Percentiles rank a stretch among this genome's conserved stretches.
Conservation (phyloP, 495 filamentous ascomycete genomes). For the Aspergillus coremiiformis region DNA sequence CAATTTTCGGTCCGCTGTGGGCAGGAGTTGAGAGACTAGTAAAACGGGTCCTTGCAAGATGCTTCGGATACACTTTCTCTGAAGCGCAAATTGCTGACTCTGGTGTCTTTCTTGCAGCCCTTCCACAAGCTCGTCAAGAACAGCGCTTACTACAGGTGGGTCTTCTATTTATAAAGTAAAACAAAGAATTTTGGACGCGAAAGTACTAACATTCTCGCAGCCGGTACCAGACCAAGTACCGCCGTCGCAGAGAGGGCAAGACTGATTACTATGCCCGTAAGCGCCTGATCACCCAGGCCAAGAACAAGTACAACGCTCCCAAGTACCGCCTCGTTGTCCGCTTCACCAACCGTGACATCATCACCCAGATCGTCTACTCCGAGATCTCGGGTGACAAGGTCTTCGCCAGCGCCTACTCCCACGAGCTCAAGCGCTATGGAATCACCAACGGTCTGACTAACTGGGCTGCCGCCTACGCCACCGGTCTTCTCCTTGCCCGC, state of each 20-base stretch:
- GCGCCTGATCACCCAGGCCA: conserved; percentile 98
- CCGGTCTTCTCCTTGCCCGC: conserved; percentile 92
- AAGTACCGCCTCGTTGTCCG: conserved; percentile 99
- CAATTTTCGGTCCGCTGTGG: conserved; percentile 6
- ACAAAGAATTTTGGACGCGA: background rate
- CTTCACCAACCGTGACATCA: conserved; percentile 99
- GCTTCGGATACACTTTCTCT: conserved; percentile 77
- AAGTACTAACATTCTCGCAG: conserved; percentile 42
- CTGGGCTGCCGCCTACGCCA: conserved; percentile 97
- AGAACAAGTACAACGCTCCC: conserved; percentile 99
- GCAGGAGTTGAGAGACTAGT: conserved; percentile 10
- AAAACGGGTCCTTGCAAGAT: conserved; percentile 82
- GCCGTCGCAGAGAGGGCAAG: conserved; percentile 91
- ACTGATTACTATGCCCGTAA: conserved; percentile 99
- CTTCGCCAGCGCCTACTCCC: conserved; percentile 83
- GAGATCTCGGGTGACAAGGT: conserved; percentile 98
- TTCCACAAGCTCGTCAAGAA: conserved; percentile 96
- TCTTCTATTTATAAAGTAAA: background rate
- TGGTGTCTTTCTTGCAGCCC: conserved; percentile 55
- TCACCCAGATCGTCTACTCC: conserved; percentile 93
- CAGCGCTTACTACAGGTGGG: conserved; percentile 95
- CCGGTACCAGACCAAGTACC: conserved; percentile 99
- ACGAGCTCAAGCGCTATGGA: conserved; percentile 95
- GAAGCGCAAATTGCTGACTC: conserved; percentile 99
- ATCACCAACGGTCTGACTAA: conserved; percentile 98